Evolutionary conservation across 1,284 basidiomycete species (phyloP).

Genomic region (Mycosarcoma maydis): DNA sequence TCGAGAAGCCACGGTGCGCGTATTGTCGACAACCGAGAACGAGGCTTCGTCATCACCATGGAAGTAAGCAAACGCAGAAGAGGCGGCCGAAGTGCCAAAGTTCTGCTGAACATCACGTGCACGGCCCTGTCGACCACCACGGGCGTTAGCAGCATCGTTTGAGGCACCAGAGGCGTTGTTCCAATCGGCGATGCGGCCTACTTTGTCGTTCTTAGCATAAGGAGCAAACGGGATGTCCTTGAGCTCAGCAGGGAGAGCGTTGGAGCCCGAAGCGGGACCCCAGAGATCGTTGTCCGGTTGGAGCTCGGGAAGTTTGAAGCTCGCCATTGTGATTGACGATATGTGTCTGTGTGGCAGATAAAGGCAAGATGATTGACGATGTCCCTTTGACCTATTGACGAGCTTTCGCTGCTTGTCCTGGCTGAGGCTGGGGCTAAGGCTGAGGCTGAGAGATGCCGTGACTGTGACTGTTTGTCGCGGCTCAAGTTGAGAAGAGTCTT

Average conservation of each 20-base stretch:
- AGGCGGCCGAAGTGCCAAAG: conserved; percentile 51
- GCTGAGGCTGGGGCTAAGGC: no score
- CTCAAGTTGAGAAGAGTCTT: no score
- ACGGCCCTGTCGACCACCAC: conserved; percentile 50
- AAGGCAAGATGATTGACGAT: no score
- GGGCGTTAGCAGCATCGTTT: conserved; percentile 68
- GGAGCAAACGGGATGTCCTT: conserved; percentile 77
- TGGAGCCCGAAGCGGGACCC: conserved; percentile 58
- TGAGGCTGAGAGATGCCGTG: no score
- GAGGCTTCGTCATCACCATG: conserved; percentile 98
- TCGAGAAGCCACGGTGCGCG: conserved; percentile 48
- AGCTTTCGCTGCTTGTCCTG: no score
- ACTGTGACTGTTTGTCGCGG: no score
- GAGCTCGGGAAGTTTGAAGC: conserved; percentile 57
- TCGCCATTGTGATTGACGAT: conserved; percentile 49
- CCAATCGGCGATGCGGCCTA: conserved; percentile 98
- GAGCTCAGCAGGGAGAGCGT: conserved; percentile 60
- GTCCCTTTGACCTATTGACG: no score
- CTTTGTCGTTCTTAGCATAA: conserved; percentile 97
- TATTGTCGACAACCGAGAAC: conserved; percentile 96
- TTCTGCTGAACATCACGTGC: conserved; percentile 54
- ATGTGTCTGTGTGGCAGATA: neutral
- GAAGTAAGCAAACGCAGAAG: conserved; percentile 94
- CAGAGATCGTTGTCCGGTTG: conserved; percentile 54
- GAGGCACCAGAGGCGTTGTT: conserved; percentile 72